Percentiles rank a stretch among this genome's conserved stretches.
These are phyloP conservation scores for Yamagishiella unicocca DNA, from an alignment of 139 green algal species.

Conservation along the genomic window DNA sequence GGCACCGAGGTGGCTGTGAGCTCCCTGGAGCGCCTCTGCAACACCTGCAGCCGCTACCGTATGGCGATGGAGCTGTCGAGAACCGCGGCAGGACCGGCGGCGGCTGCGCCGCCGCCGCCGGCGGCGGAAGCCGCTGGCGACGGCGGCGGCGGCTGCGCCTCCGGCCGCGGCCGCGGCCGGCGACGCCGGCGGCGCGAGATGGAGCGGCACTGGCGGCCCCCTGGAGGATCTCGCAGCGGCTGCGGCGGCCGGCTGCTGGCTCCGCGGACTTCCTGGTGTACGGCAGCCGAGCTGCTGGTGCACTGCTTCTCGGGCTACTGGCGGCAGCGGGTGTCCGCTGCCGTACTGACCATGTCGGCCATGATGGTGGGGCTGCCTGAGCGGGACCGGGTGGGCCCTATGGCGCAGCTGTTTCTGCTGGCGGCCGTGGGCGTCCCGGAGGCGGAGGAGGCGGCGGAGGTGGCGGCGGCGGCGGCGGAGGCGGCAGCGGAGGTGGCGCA, in stretches of 20 bases:
- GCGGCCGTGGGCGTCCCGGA: background rate
- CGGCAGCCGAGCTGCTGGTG: background rate
- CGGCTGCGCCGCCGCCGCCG: background rate
- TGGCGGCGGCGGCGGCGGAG: background rate
- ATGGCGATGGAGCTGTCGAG: background rate
- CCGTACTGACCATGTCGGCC: background rate
- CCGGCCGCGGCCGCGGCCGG: background rate
- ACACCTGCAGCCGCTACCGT: background rate
- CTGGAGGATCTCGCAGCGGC: no score
- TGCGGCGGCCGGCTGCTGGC: background rate
- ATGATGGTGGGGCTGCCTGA: conserved; percentile 2
- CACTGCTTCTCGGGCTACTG: background rate
- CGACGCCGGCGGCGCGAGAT: background rate
- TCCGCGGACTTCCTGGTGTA: background rate
- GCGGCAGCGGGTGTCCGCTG: conserved; percentile 2
- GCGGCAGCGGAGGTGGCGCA: background rate
- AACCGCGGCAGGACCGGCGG: no score
- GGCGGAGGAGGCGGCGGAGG: background rate
- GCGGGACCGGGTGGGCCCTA: background rate
- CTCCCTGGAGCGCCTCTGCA: background rate
- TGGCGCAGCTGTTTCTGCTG: conserved; percentile 7
- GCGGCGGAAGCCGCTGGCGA: background rate
- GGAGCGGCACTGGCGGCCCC: background rate
- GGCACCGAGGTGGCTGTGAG: background rate
- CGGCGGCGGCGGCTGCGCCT: background rate